Base-by-base conservation (phyloP, 768 basidiomycete species). In the Cystofilobasidium ferigula region DNA sequence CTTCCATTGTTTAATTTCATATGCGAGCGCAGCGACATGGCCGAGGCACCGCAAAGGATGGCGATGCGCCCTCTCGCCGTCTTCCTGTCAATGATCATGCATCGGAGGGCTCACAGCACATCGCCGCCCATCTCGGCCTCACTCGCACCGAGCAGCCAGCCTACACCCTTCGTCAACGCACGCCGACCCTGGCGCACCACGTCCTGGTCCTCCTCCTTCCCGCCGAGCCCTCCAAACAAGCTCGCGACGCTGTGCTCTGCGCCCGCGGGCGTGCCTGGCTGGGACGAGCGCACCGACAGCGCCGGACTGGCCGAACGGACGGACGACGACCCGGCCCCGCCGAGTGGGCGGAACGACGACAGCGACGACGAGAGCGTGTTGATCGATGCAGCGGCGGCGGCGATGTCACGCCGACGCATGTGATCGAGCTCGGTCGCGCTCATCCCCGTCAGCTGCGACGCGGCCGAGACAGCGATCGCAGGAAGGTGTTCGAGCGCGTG, bases 91-190 rank as follows among this genome's bases (percentile, higher is more conserved):
- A n/a, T n/a, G n/a, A n/a, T n/a, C n/a, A n/a, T n/a, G n/a, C n/a
- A n/a, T n/a, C n/a, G n/a, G n/a, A n/a, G n/a, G n/a, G 34, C 43
- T 60, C 47, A 67, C 7, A 67, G 54, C 20, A 61, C 36, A 16
- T 67, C 61, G 24, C 67, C 61, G 14, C 67, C 67, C 67, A 74
- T 70, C 69, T 77, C 74, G 24, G 72, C 71, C 60, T 77, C 77
- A 34, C 92, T 91, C 16, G 85, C 87, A 47, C 94, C 94, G 64
- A 98, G 85, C 34, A 98, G 79, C 94, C 94, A 98, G 34, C 93
- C 93, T 61, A 98, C 89, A 10, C 94, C 94, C 72, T 86, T 86
- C 42, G 89, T 87, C 47, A 98, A 75, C 4, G 84, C 89, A 36
- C 85, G 81, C 57, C 84, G 83, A 2, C 89, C 89, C 71, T 86